Conservation (phyloP, 306 rosid species). For the Betula pendula region DNA sequence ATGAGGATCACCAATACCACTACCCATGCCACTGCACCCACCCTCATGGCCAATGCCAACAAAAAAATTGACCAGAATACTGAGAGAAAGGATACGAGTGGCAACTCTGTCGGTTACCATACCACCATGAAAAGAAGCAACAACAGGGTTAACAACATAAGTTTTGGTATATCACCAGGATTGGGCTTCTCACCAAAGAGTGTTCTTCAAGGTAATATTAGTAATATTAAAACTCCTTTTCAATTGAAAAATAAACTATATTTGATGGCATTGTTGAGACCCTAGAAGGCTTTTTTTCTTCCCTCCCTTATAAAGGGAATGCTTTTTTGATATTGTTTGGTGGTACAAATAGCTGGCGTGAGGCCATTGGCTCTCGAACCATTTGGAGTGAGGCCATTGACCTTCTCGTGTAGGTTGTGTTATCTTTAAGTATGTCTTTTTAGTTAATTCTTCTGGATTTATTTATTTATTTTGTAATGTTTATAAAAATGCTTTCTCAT, state of each 20-base stretch:
- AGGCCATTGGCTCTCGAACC: background rate
- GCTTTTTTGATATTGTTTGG: background rate
- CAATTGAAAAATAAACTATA: background rate
- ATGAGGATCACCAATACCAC: constrained; percentile 5
- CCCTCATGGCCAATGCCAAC: constrained; percentile 14
- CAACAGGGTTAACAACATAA: constrained; percentile 25
- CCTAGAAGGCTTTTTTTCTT: background rate
- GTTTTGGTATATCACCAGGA: constrained; percentile 39
- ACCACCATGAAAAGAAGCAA: constrained; percentile 22
- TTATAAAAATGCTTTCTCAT: background rate
- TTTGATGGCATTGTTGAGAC: background rate
- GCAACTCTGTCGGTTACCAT: constrained; percentile 19
- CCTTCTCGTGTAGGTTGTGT: background rate
- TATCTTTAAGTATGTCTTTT: background rate
- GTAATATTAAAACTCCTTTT: constrained; percentile 5
- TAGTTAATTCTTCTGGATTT: background rate
- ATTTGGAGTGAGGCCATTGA: background rate
- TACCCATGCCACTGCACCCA: constrained; percentile 19
- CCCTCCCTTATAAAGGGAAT: background rate
- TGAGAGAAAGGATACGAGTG: constrained; percentile 31
- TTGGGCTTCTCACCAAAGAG: constrained; percentile 74
- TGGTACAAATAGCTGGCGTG: background rate
- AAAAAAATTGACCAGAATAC: constrained; percentile 2
- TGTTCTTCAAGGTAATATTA: constrained; percentile 64
- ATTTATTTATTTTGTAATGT: background rate